Percentiles rank a stretch among this genome's conserved stretches.
Conservation (phyloP, 1,139 yeast species). For the Candida smagusa region DNA sequence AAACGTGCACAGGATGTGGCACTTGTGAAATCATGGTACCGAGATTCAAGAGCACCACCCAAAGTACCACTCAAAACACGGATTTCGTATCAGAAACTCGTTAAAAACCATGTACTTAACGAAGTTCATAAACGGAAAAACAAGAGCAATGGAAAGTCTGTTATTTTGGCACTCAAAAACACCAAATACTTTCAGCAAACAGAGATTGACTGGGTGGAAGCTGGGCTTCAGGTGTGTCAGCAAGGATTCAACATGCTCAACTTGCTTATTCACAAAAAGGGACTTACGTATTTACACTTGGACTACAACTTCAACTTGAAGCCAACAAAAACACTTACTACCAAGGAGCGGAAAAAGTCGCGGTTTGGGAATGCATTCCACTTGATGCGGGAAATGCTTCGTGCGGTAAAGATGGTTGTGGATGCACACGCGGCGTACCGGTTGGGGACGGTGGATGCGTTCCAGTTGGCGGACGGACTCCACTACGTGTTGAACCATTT, state of each 20-base stretch:
- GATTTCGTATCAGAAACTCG: slow-evolving; percentile 80
- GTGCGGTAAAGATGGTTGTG: slow-evolving; percentile 78
- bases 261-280: slow-evolving; percentile 83
- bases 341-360: slow-evolving; percentile 93
- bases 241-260: slow-evolving; percentile 96
- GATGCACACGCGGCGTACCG: slow-evolving; percentile 93
- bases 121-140: slow-evolving; percentile 51
- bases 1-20: slow-evolving; percentile 91
- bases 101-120: slow-evolving; percentile 72
- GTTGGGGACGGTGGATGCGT: slow-evolving; percentile 87
- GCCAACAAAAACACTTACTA: slow-evolving; percentile 93
- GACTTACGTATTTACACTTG: slow-evolving; percentile 85
- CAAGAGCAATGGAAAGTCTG: slow-evolving; percentile 47
- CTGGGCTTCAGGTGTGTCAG: slow-evolving; percentile 87
- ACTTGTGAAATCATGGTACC: slow-evolving; percentile 76
- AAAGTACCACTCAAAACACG: slow-evolving; percentile 72
- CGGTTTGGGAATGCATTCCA: slow-evolving; percentile 97
- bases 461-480: slow-evolving; percentile 91
- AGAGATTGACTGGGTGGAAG: slow-evolving; percentile 96
- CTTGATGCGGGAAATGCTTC: slow-evolving; percentile 80
- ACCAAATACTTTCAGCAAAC: slow-evolving; percentile 93
- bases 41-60: slow-evolving; percentile 54
- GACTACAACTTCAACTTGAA: slow-evolving; percentile 95
- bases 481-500: slow-evolving; percentile 87
- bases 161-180: slow-evolving; percentile 64